Evolutionary conservation across 2,329 filamentous ascomycete genomes (phyloP).

Genomic region (Beauveria varroae): DNA sequence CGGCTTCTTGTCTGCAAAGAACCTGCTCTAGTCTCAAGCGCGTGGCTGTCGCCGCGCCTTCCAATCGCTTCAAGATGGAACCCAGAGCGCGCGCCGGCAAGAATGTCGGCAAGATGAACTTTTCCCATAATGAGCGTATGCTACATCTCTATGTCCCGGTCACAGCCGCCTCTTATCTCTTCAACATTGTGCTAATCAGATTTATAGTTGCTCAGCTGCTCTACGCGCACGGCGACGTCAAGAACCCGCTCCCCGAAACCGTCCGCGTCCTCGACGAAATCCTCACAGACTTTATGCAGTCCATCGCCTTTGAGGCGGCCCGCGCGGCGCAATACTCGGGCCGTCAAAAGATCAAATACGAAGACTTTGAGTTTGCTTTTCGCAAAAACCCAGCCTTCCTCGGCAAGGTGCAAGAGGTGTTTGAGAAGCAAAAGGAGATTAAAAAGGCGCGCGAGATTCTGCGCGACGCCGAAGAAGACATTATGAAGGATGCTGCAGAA

Average conservation of each 20-base stretch:
- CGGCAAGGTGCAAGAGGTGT: slow-evolving; percentile 80
- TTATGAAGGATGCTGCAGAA: slow-evolving; percentile 45
- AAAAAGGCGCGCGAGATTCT: slow-evolving; percentile 75
- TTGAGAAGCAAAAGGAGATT: slow-evolving; percentile 81
- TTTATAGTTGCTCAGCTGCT: slow-evolving; percentile 62
- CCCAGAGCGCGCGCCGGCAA: slow-evolving; percentile 69
- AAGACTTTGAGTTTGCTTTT: slow-evolving; percentile 94
- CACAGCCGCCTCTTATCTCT: not conserved
- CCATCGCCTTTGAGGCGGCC: slow-evolving; percentile 84
- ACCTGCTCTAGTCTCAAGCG: not conserved
- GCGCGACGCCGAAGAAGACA: slow-evolving; percentile 56
- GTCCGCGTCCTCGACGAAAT: slow-evolving; percentile 88
- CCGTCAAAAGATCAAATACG: slow-evolving; percentile 94
- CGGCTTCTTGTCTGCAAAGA: not conserved
- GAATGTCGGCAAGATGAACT: slow-evolving; percentile 79
- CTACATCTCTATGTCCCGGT: slow-evolving; percentile 12
- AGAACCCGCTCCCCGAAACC: slow-evolving; percentile 72
- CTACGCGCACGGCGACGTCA: slow-evolving; percentile 72
- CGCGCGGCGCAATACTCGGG: slow-evolving; percentile 78
- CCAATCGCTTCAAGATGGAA: slow-evolving; percentile 45
- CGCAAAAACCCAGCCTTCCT: slow-evolving; percentile 78
- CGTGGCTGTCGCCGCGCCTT: not conserved
- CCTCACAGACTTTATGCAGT: slow-evolving; percentile 92
- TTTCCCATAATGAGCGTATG: slow-evolving; percentile 63
- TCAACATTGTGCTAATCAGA: not conserved